Percentiles rank a stretch among this genome's conserved stretches.
Evolutionary conservation across 2,329 filamentous ascomycete species (phyloP).

Genomic region (Hypomyces perniciosus): DNA sequence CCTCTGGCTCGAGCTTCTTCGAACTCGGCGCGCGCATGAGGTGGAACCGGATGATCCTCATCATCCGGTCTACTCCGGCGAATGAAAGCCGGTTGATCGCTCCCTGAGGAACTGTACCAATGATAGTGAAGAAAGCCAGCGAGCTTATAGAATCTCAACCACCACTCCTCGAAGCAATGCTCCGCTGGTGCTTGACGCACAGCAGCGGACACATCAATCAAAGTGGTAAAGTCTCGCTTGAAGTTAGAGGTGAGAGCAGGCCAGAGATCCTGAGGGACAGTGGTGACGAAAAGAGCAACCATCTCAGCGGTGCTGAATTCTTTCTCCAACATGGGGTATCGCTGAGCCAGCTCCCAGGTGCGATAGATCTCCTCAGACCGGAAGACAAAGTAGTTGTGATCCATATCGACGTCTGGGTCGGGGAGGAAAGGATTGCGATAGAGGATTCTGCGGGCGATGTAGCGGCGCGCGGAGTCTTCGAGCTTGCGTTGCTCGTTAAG

Average conservation of each 20-base stretch:
- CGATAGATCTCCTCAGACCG: conserved; percentile 22
- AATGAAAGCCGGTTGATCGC: background rate
- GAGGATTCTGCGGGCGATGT: conserved; percentile 20
- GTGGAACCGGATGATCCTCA: background rate
- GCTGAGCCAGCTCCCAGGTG: conserved; percentile 13
- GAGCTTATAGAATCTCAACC: conserved; percentile 7
- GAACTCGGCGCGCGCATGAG: background rate
- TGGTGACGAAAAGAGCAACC: conserved; percentile 9
- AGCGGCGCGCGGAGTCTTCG: conserved; percentile 14
- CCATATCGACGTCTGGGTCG: conserved; percentile 17
- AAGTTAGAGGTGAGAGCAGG: conserved; percentile 14
- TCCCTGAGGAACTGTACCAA: conserved; percentile 5
- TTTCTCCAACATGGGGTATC: background rate
- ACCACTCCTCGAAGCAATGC: conserved; percentile 10
- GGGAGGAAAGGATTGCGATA: conserved; percentile 16
- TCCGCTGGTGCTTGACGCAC: conserved; percentile 2
- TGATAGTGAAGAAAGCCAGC: conserved; percentile 12
- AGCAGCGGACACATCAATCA: conserved; percentile 4
- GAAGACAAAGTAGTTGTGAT: conserved; percentile 15
- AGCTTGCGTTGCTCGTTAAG: conserved; percentile 16
- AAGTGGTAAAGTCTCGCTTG: conserved; percentile 5
- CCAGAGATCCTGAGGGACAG: conserved; percentile 13
- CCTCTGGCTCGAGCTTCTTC: conserved; percentile 4
- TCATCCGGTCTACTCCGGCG: background rate
- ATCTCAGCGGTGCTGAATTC: conserved; percentile 3